Conservation (phyloP, 345 rosid species). For the Brassica juncea region DNA sequence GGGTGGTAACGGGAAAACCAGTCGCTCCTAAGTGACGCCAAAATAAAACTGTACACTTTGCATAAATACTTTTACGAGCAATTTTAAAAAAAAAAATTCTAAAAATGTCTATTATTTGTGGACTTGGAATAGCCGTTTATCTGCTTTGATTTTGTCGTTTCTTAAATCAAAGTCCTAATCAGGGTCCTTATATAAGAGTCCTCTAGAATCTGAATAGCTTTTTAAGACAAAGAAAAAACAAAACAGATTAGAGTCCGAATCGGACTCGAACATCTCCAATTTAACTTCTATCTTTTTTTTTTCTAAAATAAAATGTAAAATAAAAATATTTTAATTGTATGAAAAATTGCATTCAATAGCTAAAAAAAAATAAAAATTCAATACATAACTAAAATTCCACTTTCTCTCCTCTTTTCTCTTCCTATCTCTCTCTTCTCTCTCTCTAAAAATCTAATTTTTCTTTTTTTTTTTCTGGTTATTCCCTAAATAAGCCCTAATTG, state of each 20-base stretch:
- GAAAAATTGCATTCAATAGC: too few species aligned
- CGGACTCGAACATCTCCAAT: neutral
- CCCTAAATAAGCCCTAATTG: too few species aligned
- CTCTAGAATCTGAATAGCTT: neutral
- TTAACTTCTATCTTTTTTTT: too few species aligned
- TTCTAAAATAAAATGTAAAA: too few species aligned
- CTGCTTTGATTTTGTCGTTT: neutral
- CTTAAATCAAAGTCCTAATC: neutral
- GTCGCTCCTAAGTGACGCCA: neutral
- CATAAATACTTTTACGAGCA: neutral
- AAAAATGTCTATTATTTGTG: neutral
- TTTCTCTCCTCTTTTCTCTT: too few species aligned
- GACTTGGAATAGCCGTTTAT: neutral
- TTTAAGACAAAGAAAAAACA: neutral
- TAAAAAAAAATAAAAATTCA: too few species aligned
- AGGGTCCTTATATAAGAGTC: neutral
- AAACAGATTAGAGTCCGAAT: neutral
- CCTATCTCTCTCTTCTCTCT: too few species aligned
- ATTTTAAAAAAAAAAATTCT: neutral
- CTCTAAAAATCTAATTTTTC: too few species aligned
- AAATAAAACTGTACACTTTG: conserved; percentile 1
- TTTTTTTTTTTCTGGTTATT: too few species aligned
- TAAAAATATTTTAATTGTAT: too few species aligned
- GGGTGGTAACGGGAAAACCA: too few species aligned
- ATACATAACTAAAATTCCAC: too few species aligned